Evolutionary conservation across 768 basidiomycete genomes (phyloP).

Genomic region (Serendipita vermifera): DNA sequence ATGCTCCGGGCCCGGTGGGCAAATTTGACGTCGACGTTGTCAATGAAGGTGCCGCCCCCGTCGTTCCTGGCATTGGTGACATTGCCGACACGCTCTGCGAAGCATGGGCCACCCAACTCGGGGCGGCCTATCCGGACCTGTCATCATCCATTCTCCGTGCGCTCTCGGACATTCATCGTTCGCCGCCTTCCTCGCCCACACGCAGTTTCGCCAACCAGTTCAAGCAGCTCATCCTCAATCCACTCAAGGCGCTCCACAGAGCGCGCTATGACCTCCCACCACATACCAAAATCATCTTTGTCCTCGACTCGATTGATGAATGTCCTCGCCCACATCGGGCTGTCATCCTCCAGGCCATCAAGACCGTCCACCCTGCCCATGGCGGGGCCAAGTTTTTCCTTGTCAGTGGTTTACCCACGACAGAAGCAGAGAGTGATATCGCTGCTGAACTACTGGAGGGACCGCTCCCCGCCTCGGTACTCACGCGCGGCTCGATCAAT

Average conservation of each 20-base stretch:
- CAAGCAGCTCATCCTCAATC: neutral
- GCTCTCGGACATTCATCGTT: neutral
- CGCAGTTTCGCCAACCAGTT: neutral
- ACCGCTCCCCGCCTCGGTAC: neutral
- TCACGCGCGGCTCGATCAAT: slow-evolving; percentile 3
- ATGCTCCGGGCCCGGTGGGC: neutral
- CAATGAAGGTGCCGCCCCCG: neutral
- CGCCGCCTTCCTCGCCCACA: neutral
- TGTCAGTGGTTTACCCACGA: neutral
- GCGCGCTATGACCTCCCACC: neutral
- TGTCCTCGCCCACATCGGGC: neutral
- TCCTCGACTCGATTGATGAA: neutral
- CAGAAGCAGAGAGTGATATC: neutral
- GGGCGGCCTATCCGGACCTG: neutral
- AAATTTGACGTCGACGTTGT: neutral
- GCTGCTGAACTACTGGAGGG: neutral
- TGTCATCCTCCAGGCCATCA: neutral
- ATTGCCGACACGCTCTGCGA: neutral
- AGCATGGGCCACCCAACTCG: neutral
- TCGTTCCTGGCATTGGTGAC: no score
- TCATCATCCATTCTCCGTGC: neutral
- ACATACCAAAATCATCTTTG: neutral
- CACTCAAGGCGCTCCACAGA: neutral
- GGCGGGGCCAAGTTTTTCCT: neutral
- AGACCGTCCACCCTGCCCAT: neutral